Evolutionary conservation across 352 stramenopile genomes (phyloP), one percentile per base, ranked within the genome.

Genomic region (Phytopythium mirpurense): DNA sequence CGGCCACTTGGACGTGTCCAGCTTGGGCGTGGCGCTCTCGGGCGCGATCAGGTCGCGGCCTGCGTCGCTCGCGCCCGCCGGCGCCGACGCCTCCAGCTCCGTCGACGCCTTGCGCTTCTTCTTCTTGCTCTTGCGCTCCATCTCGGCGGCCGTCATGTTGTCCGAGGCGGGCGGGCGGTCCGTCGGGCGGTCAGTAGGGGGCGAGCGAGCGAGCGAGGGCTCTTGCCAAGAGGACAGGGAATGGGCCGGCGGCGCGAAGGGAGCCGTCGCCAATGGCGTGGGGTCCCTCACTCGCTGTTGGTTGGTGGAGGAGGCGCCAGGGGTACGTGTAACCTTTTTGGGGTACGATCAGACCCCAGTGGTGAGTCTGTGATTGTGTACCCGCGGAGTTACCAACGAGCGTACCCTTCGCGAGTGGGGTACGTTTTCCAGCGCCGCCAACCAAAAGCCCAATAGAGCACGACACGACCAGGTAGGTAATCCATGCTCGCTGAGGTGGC

Each of bases 1-100:
- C 37, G 98, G 98, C 98, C 98, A 99, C 60, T 98, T 96, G 68
- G 85, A 97, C 52, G 96, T 98, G 73, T 98, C 95, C 45, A 99
- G 60, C 56, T 96, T 97, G 29, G 95, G 90, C 18, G 89, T 96
- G 46, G 70, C 53, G 41, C 62, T 77, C 63, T 95, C 68, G 0
- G 85, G 85, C n/a, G 70, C 70, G 62, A 95, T 93, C 10, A 93
- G 69, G 62, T 93, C 82, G 24, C 83, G 77, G 47, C 72, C 78
- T 1, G 70, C 59, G 24, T 40, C 49, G 12, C 27, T 34, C 35
- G 37, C 51, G 41, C 27, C 31, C 29, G 35, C 19, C 4, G 32
- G 18, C 11, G 35, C 31, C 5, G 42, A 31, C 11, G 37, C 54
- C 12, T 48, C 58, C 18, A 59, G 34, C 21, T 81, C 72, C n/a